These are phyloP conservation scores for Capsicum chinense DNA, from an alignment of 257 asterid species.

Conservation along the genomic window DNA sequence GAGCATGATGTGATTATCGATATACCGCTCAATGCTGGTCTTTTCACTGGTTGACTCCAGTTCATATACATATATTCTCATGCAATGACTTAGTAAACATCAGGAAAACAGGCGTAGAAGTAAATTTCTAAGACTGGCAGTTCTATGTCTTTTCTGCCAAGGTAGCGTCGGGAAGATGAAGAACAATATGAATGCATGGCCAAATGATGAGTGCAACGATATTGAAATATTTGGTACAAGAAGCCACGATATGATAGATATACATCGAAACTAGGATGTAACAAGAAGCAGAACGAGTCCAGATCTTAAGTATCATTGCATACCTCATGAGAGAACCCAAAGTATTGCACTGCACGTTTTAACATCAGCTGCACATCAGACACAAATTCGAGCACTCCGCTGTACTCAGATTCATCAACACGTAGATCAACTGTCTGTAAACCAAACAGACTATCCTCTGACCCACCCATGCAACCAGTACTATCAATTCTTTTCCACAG, in stretches of 20 bases:
- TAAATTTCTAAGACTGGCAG: not conserved
- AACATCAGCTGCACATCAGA: slow-evolving; percentile 91
- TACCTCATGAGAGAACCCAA: slow-evolving; percentile 83
- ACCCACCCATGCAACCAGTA: slow-evolving; percentile 52
- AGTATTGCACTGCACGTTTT: slow-evolving; percentile 71
- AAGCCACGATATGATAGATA: no score
- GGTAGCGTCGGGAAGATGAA: slow-evolving; percentile 9
- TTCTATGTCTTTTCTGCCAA: not conserved
- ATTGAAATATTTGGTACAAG: no score
- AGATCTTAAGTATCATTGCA: not conserved
- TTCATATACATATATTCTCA: not conserved
- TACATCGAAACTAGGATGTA: not conserved
- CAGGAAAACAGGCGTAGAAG: not conserved
- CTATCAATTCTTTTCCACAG: slow-evolving; percentile 86
- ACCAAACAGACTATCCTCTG: slow-evolving; percentile 68
- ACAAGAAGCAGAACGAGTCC: not conserved
- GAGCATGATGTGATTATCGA: slow-evolving; percentile 11
- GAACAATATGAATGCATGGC: not conserved
- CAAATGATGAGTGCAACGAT: not conserved
- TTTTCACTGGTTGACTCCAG: slow-evolving; percentile 4
- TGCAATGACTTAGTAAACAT: not conserved
- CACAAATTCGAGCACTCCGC: slow-evolving; percentile 77
- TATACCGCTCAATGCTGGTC: not conserved
- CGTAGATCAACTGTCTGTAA: slow-evolving; percentile 68
- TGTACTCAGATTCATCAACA: slow-evolving; percentile 69